phyloP scores from a whole-genome alignment of 768 basidiomycete genomes.

The Wakefieldia striispora region DNA sequence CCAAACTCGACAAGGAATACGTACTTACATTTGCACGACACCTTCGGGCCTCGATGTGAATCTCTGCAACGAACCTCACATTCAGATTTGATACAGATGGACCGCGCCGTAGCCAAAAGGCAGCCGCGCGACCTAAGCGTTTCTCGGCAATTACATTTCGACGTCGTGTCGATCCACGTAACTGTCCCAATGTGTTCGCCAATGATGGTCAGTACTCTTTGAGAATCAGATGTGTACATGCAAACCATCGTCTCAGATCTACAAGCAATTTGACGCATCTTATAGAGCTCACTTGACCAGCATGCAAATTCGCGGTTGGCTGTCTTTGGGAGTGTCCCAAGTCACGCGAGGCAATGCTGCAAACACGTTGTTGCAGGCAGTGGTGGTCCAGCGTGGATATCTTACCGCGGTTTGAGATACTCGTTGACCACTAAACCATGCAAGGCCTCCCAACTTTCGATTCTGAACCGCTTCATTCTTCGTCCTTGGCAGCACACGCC shows the following conservation, averaged over 20 bases:
- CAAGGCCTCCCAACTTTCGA: conserved; percentile 32
- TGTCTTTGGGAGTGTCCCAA: background rate
- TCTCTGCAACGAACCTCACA: conserved; percentile 1
- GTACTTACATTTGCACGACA: no score
- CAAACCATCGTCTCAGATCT: background rate
- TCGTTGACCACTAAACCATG: conserved; percentile 29
- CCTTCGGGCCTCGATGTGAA: background rate
- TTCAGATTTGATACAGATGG: background rate
- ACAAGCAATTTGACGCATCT: background rate
- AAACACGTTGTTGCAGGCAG: conserved; percentile 31
- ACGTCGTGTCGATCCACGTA: background rate
- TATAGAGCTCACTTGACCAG: background rate
- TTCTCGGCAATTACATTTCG: background rate
- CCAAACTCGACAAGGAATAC: no score
- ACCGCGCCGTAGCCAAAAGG: background rate
- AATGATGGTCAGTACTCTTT: background rate
- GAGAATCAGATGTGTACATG: background rate
- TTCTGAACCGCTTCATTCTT: conserved; percentile 24
- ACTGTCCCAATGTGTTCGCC: background rate
- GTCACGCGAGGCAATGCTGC: conserved; percentile 27
- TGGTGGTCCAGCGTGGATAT: conserved; percentile 24
- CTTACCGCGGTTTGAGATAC: conserved; percentile 13
- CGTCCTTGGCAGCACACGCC: conserved; percentile 28
- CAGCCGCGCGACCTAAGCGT: conserved; percentile 8
- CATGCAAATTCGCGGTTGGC: conserved; percentile 4